phyloP scores from a whole-genome alignment of 495 filamentous ascomycete genomes.

The Poronia punctata region DNA sequence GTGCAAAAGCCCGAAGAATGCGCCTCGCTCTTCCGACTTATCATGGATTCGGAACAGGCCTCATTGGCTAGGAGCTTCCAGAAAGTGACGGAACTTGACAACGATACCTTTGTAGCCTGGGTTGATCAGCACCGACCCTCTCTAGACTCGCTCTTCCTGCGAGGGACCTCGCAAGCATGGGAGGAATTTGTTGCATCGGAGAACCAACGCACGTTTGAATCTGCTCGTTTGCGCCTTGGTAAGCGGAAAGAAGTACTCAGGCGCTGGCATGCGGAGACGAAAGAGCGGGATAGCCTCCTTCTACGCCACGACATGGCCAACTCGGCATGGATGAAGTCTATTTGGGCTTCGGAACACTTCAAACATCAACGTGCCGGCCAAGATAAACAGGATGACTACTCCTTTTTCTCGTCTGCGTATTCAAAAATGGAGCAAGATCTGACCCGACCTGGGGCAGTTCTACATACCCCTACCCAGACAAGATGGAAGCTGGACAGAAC shows the following conservation, averaged over 20 bases:
- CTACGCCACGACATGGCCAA: constrained; percentile 76
- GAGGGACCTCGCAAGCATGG: constrained; percentile 71
- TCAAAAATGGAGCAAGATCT: constrained; percentile 67
- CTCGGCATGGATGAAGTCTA: constrained; percentile 87
- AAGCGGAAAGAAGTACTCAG: constrained; percentile 78
- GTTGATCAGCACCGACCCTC: constrained; percentile 75
- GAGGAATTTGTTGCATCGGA: constrained; percentile 74
- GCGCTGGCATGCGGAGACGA: constrained; percentile 64
- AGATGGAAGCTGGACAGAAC: constrained; percentile 94
- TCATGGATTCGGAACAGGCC: constrained; percentile 59
- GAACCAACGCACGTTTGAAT: constrained; percentile 68
- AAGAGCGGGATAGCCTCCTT: constrained; percentile 60
- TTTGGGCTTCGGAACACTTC: constrained; percentile 82
- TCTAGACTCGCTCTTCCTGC: constrained; percentile 75
- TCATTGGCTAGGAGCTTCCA: constrained; percentile 71
- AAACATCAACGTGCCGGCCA: constrained; percentile 83
- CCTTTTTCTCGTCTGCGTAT: constrained; percentile 66
- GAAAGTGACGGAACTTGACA: constrained; percentile 78
- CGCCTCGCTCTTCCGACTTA: constrained; percentile 60
- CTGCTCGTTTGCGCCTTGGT: constrained; percentile 54
- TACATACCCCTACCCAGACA: constrained; percentile 53
- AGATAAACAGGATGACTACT: constrained; percentile 83
- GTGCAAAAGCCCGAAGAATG: constrained; percentile 91
- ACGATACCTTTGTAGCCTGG: constrained; percentile 79
- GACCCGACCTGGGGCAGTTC: constrained; percentile 67